Conservation (phyloP, 345 rosid species). For the Eucalyptus caleyi region DNA sequence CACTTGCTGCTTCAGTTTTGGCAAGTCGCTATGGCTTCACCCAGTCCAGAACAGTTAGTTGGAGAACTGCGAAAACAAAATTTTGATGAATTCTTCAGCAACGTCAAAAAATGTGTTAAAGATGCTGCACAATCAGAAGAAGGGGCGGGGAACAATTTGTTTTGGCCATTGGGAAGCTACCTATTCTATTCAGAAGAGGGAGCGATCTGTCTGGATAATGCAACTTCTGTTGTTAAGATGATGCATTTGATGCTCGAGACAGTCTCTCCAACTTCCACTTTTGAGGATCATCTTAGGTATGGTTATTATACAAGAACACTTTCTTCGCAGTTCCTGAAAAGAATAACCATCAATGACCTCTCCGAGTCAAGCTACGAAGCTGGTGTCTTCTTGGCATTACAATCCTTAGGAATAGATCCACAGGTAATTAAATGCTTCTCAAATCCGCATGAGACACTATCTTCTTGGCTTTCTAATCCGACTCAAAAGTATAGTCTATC, state of each 20-base stretch:
- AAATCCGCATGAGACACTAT: too few relatives aligned
- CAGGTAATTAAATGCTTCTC: too few relatives aligned
- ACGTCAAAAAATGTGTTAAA: slow-evolving; percentile 1
- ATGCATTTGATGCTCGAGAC: slow-evolving; percentile 29
- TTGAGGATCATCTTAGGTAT: slow-evolving; percentile 51
- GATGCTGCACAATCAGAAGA: not conserved
- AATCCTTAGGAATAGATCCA: too few relatives aligned
- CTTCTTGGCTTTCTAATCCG: too few relatives aligned
- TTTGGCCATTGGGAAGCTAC: slow-evolving; percentile 65
- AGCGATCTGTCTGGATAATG: slow-evolving; percentile 56
- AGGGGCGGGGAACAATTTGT: not conserved
- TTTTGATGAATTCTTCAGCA: slow-evolving; percentile 1
- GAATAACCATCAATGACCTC: slow-evolving; percentile 10
- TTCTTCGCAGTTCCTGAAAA: slow-evolving; percentile 20
- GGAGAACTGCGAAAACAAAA: not conserved
- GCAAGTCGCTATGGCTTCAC: not conserved
- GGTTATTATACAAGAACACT: slow-evolving; percentile 22
- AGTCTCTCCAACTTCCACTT: slow-evolving; percentile 11
- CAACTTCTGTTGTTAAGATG: slow-evolving; percentile 31
- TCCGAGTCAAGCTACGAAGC: not conserved
- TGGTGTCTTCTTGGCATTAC: too few relatives aligned
- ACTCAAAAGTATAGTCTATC: too few relatives aligned
- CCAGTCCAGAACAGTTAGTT: slow-evolving; percentile 9
- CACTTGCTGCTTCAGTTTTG: not conserved
- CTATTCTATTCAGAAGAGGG: slow-evolving; percentile 63